phyloP scores from a whole-genome alignment of 352 stramenopile genomes.

The Pythium monospermum region DNA sequence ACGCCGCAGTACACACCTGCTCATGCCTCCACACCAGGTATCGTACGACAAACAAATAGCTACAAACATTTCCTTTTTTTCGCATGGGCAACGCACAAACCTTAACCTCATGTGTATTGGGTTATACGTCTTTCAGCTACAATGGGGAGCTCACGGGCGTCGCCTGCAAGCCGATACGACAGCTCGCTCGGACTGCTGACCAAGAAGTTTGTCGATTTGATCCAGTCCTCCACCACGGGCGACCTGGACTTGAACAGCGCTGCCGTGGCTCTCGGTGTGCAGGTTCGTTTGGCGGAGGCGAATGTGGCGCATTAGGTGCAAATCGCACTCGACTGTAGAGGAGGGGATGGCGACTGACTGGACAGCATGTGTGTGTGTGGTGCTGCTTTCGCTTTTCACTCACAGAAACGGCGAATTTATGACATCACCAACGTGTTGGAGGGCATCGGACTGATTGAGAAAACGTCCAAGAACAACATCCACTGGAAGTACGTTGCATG shows the following conservation, averaged over 20 bases:
- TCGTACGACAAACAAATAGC: neutral
- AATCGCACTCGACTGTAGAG: too few relatives aligned
- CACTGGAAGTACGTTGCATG: slow-evolving; percentile 89
- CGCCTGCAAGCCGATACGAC: slow-evolving; percentile 90
- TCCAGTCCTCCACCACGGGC: slow-evolving; percentile 83
- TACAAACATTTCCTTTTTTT: too few relatives aligned
- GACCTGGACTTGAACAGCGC: slow-evolving; percentile 95
- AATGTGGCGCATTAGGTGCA: too few relatives aligned
- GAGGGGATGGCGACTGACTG: too few relatives aligned
- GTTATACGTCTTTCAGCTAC: slow-evolving; percentile 3
- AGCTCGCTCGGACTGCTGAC: slow-evolving; percentile 94
- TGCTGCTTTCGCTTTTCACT: too few relatives aligned
- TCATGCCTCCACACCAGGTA: slow-evolving; percentile 19
- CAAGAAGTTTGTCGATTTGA: slow-evolving; percentile 96
- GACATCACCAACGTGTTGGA: slow-evolving; percentile 99
- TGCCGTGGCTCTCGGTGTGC: slow-evolving; percentile 69
- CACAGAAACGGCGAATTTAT: slow-evolving; percentile 98
- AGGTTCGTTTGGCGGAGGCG: slow-evolving; percentile 50
- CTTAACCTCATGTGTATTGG: neutral
- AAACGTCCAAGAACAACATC: slow-evolving; percentile 98
- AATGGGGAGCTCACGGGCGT: slow-evolving; percentile 42
- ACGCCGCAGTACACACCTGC: slow-evolving; percentile 17
- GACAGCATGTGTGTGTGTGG: too few relatives aligned
- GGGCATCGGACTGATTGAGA: slow-evolving; percentile 96
- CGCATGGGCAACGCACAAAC: too few relatives aligned